These are phyloP conservation scores for Cephaloascus albidus DNA, from an alignment of 805 yeast genomes.

Conservation along the genomic window DNA sequence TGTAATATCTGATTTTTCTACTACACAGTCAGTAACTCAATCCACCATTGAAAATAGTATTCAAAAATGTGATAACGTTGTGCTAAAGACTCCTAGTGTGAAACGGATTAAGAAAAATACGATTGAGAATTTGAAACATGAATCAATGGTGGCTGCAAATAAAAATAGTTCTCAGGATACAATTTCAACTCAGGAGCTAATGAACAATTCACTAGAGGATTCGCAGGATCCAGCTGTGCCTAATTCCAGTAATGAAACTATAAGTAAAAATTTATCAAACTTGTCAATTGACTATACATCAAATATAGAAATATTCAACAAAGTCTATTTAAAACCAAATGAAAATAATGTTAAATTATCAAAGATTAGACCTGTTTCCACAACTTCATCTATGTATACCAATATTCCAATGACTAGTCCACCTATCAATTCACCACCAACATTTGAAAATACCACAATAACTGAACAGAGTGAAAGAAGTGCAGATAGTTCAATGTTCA, in stretches of 20 bases:
- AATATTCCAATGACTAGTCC: not conserved
- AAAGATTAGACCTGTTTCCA: not conserved
- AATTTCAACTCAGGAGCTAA: not conserved
- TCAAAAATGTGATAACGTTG: not conserved
- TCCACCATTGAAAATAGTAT: not conserved
- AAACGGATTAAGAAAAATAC: not conserved
- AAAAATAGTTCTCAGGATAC: not conserved
- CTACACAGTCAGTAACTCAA: no score
- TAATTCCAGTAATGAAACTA: not conserved
- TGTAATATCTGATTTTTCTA: not conserved
- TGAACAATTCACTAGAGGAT: not conserved
- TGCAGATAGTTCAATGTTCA: not conserved
- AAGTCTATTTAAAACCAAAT: not conserved
- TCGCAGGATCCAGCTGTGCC: not conserved
- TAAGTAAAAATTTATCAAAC: not conserved
- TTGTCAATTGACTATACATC: not conserved
- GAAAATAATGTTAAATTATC: not conserved
- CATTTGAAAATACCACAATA: not conserved
- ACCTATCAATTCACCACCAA: not conserved
- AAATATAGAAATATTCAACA: not conserved
- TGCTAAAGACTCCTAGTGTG: not conserved
- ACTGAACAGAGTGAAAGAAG: no score
- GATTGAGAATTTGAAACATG: not conserved
- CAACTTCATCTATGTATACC: not conserved
- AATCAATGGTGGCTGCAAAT: not conserved